A percentile compares a stretch with the other conserved stretches of the same genome.
These are phyloP conservation scores for Fusarium annulatum DNA, from an alignment of 2,329 filamentous ascomycete genomes.

Conservation along the genomic window DNA sequence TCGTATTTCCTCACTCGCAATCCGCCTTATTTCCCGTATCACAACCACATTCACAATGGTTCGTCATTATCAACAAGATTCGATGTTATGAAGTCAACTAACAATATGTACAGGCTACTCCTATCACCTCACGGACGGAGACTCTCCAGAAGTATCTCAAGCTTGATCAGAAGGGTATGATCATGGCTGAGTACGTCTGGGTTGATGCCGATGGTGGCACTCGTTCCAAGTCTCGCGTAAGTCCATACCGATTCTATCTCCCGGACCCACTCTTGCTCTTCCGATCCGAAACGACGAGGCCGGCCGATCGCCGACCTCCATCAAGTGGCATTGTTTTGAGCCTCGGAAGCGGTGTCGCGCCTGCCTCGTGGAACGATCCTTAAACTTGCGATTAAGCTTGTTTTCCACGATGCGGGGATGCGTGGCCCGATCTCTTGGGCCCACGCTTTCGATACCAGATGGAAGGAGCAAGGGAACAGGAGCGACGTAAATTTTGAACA, in stretches of 20 bases:
- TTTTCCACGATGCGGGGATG: slow-evolving; percentile 1
- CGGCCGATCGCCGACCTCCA: slow-evolving; percentile 8
- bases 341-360: slow-evolving; percentile 22
- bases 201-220: slow-evolving; percentile 85
- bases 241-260: slow-evolving; percentile 51
- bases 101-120: slow-evolving; percentile 29
- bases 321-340: background rate
- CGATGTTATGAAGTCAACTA: slow-evolving; percentile 27
- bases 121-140: slow-evolving; percentile 44
- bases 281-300: slow-evolving; percentile 9
- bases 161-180: slow-evolving; percentile 86
- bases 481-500: background rate
- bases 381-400: slow-evolving; percentile 8
- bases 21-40: background rate
- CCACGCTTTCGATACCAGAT: slow-evolving; percentile 1
- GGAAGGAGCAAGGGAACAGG: background rate
- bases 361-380: slow-evolving; percentile 10
- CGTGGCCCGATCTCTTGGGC: slow-evolving; percentile 11
- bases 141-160: slow-evolving; percentile 87
- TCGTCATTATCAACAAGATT: background rate
- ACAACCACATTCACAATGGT: slow-evolving; percentile 35
- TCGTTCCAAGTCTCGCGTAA: slow-evolving; percentile 96
- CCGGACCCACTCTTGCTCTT: background rate
- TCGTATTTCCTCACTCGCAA: background rate
- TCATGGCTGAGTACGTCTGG: slow-evolving; percentile 98